phyloP scores from a whole-genome alignment of 2,329 filamentous ascomycete species.

The Gaeumannomyces sp. region DNA sequence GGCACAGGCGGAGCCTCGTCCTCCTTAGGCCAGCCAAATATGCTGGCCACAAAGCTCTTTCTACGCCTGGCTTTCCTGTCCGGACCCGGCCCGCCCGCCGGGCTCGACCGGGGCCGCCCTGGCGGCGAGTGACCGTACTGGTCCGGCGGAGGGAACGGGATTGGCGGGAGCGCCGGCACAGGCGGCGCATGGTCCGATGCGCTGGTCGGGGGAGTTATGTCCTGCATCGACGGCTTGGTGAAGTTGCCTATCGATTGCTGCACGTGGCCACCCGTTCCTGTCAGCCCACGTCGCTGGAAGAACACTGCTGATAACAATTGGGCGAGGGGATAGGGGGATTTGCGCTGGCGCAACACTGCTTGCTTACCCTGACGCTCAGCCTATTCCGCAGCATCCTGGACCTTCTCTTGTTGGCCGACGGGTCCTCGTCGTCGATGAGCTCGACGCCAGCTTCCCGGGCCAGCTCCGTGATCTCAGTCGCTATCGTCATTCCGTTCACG shows the following conservation, averaged over 20 bases:
- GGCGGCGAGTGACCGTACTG: not conserved
- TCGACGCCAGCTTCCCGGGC: constrained; percentile 27
- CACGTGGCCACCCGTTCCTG: no score
- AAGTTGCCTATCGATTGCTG: constrained; percentile 26
- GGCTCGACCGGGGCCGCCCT: not conserved
- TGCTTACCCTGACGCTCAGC: constrained; percentile 31
- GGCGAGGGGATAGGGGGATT: not conserved
- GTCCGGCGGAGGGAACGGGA: not conserved
- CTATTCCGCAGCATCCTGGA: constrained; percentile 21
- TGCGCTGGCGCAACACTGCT: not conserved
- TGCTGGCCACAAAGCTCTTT: constrained; percentile 40
- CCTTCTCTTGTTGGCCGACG: not conserved
- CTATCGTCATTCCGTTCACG: constrained; percentile 62
- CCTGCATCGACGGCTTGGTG: constrained; percentile 19
- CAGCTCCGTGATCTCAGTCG: constrained; percentile 59
- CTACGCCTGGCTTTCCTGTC: constrained; percentile 29
- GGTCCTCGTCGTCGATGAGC: constrained; percentile 1
- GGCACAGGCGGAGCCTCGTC: constrained; percentile 14
- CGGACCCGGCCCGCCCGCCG: not conserved
- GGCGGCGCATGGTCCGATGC: constrained; percentile 11
- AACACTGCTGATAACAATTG: not conserved
- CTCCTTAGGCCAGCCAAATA: constrained; percentile 30
- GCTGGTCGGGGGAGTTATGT: constrained; percentile 16
- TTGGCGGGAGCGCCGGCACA: constrained; percentile 6
- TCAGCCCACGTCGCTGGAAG: not conserved